Base-by-base conservation (phyloP, 176 grass and related monocot species). In the Miscanthus lutarioriparius region DNA sequence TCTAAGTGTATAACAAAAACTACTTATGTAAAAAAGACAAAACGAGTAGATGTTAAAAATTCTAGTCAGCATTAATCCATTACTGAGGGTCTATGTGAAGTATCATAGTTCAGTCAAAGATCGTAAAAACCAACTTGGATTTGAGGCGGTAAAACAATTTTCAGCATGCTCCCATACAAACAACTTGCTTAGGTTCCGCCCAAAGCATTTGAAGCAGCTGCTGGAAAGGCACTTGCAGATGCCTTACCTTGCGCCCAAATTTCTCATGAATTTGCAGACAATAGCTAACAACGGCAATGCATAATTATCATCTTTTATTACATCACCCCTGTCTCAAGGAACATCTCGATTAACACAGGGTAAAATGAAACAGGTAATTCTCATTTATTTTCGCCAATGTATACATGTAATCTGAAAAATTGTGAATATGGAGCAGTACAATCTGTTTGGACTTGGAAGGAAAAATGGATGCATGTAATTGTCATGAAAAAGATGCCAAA, bases 381-480 rank as follows among this genome's bases (percentile, higher is more conserved):
- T 78, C 53, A 76, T 76, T 76, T 85, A 70, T 72, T 88, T 78
- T 68, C 1, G 8, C 75, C 45, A 27, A 80, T 38, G 54, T 32
- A 17, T 6, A 63, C 51, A 76, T 74, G 35, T 20, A 51, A 37
- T 68, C 38, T 27, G 49, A 59, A 80, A 80, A 16, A 23, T 59
- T 80, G 62, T 70, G 30, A 85, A 70, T 51, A 19, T 36, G 23
- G 28, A 69, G 26, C 6, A 69, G 63, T 81, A 48, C 51, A 51
- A 19, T 77, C 39, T 82, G 77, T 40, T 85, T 14, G 33, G 28
- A 70, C 44, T 69, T 79, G 10, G 16, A 80, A 48, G 20, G 39
- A 53, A 22, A 56, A 85, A 76, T 53, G 12, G 71, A 25, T 19
- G 58, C 7, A 70, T 63, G 39, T 19, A 20, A 16, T 26, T 12